Evolutionary conservation across 192 early-diverging fungal species (phyloP).

Genomic region (Coemansia sp.): DNA sequence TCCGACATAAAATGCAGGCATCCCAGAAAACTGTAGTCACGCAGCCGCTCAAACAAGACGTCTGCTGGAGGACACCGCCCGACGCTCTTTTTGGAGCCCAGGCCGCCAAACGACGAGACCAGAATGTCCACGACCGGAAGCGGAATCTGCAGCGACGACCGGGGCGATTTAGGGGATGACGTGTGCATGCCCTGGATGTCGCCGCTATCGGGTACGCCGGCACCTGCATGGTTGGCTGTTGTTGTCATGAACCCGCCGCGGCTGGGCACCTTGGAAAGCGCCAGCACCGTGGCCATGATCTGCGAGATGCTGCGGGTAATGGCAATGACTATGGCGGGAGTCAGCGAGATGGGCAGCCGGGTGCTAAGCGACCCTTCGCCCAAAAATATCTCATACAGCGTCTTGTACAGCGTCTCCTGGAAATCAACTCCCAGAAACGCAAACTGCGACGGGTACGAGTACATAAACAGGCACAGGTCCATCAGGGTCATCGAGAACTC

Average conservation of each 20-base stretch:
- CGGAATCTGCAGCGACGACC: constrained; percentile 39
- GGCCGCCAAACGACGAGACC: constrained; percentile 25
- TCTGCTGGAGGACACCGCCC: constrained; percentile 45
- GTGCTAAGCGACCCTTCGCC: constrained; percentile 42
- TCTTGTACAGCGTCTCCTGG: constrained; percentile 51
- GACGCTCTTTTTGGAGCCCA: constrained; percentile 30
- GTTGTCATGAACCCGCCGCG: background rate
- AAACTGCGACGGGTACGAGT: constrained; percentile 51
- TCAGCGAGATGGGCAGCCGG: constrained; percentile 40
- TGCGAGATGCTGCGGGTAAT: constrained; percentile 50
- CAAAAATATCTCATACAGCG: constrained; percentile 47
- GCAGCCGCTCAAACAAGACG: constrained; percentile 27
- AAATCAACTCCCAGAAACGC: constrained; percentile 45
- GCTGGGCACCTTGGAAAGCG: constrained; percentile 26
- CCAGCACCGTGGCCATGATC: constrained; percentile 46
- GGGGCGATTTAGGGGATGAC: constrained; percentile 26
- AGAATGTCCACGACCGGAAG: constrained; percentile 43
- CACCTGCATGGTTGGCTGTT: constrained; percentile 10
- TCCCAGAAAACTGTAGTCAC: constrained; percentile 48
- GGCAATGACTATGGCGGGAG: constrained; percentile 39
- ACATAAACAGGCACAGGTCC: constrained; percentile 51
- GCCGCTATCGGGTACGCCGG: constrained; percentile 14
- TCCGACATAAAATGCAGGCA: constrained; percentile 52
- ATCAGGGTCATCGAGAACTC: constrained; percentile 45
- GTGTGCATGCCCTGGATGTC: background rate